Evolutionary conservation across 164 flowering plant genomes (phyloP), one percentile per base, ranked within the genome.

Genomic region (Aristolochia contorta): DNA sequence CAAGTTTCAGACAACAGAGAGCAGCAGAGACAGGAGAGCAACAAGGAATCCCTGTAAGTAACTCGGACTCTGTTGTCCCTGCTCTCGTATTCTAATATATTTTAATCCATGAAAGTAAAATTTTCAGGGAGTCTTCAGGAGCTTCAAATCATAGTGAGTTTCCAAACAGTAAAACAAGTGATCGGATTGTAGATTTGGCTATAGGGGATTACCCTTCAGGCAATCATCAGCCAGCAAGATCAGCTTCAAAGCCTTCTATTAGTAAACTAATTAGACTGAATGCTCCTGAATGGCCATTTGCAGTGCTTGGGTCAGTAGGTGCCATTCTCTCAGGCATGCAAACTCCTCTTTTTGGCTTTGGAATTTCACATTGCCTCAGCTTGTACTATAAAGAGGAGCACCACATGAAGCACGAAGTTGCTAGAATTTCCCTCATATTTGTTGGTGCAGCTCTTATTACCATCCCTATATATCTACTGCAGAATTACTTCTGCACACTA

Each of bases 281-380:
- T 67, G 72, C 74, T 18, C 82, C 86, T 1, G 97, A 89, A 60
- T 82, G 91, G 91, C 86, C 82, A 1, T 79, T 59, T 66, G 89
- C 91, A 41, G 33, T 84, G 23, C 77, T 83, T 54, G 94, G 91
- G 4, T 81, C 87, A 51, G 37, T 84, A 1, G 94, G 94, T 50
- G 85, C 97, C 43, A 60, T 80, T 64, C 61, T 89, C 43, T 81
- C 85, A 6, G 97, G 94, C 18, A 71, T 79, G 71, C 72, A 79
- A 72, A 79, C 80, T 64, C 91, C 94, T 30, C 68, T 85, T 0
- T 89, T 89, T 69, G 84, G 86, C 16, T 71, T 83, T 61, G 89
- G 83, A 52, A 76, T 86, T 54, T 76, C 87, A 12, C 78, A 80
- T 57, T 63, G 77, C 61, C 64, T 89, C 66, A 73, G 79, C 47